Percentiles rank a stretch among this genome's conserved stretches.
Evolutionary conservation across 306 rosid species (phyloP).

Genomic region (Prosopis cineraria): DNA sequence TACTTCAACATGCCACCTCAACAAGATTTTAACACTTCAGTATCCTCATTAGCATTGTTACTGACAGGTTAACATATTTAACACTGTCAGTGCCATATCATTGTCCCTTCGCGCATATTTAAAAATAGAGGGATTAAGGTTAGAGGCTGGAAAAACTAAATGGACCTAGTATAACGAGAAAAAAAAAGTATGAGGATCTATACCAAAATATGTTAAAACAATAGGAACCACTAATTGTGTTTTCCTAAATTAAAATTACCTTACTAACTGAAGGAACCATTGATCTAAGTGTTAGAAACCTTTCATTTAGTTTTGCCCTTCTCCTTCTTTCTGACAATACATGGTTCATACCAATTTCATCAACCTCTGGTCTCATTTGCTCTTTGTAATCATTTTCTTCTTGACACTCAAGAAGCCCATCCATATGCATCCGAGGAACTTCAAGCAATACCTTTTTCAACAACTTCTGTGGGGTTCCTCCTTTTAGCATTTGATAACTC

Average conservation of each 20-base stretch:
- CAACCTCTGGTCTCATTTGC: conserved; percentile 62
- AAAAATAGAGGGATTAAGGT: no score
- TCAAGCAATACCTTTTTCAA: conserved; percentile 73
- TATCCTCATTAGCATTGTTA: no score
- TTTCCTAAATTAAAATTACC: conserved; percentile 54
- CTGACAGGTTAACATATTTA: no score
- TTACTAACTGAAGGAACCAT: conserved; percentile 75
- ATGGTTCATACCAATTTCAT: conserved; percentile 64
- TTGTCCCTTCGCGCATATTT: no score
- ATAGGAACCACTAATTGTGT: no score
- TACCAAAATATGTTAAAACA: no score
- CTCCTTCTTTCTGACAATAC: conserved; percentile 68
- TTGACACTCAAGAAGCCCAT: conserved; percentile 47
- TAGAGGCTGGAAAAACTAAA: no score
- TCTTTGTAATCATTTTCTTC: conserved; percentile 61
- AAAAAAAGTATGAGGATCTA: no score
- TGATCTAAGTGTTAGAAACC: conserved; percentile 64
- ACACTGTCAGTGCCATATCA: no score
- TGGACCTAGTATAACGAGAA: no score
- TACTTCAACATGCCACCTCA: no score
- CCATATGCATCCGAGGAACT: conserved; percentile 75
- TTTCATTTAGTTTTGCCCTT: conserved; percentile 78
- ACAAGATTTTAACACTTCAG: no score
- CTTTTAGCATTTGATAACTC: conserved; percentile 44
- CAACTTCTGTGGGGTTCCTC: conserved; percentile 52